Evolutionary conservation across 345 rosid species (phyloP), one percentile per base, ranked within the genome.

Genomic region (Dovyalis caffra): DNA sequence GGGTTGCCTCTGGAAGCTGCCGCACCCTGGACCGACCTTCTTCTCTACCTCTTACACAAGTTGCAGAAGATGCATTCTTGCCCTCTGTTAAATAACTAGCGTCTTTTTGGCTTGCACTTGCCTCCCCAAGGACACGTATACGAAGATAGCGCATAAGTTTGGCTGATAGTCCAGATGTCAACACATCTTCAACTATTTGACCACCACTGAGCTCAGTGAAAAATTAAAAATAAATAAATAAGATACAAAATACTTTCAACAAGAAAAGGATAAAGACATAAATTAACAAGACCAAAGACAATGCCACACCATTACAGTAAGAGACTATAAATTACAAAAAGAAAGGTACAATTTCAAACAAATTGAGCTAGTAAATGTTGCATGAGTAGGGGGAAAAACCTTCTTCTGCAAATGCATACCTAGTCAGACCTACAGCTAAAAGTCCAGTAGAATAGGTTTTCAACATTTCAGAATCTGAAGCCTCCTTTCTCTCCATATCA

Each of bases 141-240:
- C 97, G 97, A 77, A 95, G 99, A 88, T 88, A 95, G 76, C 82
- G 96, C 97, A 95, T 93, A 77, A 95, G 97, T 86, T 90, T 95
- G 9, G 90, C 87, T 60, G 97, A 85, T 89, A 95, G 83, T 70
- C 98, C 98, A 81, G 96, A 95, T 25, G 91, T 87, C 89, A 95
- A 79, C 61, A 89, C 99, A 80, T 95, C 97, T 84, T 95, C 99
- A 76, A 95, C 96, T 76, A 93, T 81, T 78, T 79, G 97, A 73
- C 97, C 97, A 72, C 90, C 97, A 76, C 98, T 95, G 83, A 53
- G 63, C 45, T 71, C 77, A 74, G 51, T 33, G n/a, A 10, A 73
- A n/a, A 20, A 31, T n/a, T n/a, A 65, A 33, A 51, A 20, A 64
- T n/a, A n/a, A n/a, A n/a, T n/a, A 63, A 35, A 3, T 10, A 25